A percentile compares a stretch with the other conserved stretches of the same genome.
Evolutionary conservation across 805 yeast genomes (phyloP).

Genomic region (Sugiyamaella valdiviana): DNA sequence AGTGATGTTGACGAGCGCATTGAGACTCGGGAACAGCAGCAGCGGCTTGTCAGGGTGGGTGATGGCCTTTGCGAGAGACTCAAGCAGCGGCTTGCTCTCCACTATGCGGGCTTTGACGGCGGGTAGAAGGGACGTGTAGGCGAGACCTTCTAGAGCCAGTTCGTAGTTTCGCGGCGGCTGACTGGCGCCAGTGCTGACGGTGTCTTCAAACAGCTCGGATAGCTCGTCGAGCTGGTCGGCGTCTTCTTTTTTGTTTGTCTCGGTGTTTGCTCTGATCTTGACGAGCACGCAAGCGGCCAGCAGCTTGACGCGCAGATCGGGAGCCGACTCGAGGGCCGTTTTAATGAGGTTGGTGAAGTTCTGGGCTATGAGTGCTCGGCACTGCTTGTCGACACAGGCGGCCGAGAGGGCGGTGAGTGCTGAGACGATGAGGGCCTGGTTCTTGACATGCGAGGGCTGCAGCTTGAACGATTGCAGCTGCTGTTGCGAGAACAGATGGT

Average conservation of each 20-base stretch:
- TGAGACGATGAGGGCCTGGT: slow-evolving; percentile 20
- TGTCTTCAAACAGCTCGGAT: slow-evolving; percentile 27
- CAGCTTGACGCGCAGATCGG: slow-evolving; percentile 20
- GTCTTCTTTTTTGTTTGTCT: slow-evolving; percentile 16
- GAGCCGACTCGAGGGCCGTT: slow-evolving; percentile 19
- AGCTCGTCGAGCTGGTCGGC: slow-evolving; percentile 23
- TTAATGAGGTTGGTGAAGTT: slow-evolving; percentile 22
- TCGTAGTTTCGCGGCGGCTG: slow-evolving; percentile 10
- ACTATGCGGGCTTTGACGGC: slow-evolving; percentile 27
- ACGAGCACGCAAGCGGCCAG: slow-evolving; percentile 32
- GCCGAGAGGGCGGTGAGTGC: slow-evolving; percentile 31
- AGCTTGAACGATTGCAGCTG: slow-evolving; percentile 17
- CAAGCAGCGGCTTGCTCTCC: slow-evolving; percentile 15
- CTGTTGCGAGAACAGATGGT: slow-evolving; percentile 21
- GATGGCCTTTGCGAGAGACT: slow-evolving; percentile 15
- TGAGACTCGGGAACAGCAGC: slow-evolving; percentile 29
- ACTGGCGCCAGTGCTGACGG: slow-evolving; percentile 13
- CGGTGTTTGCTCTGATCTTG: slow-evolving; percentile 28
- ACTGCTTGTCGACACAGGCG: slow-evolving; percentile 29
- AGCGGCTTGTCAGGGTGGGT: slow-evolving; percentile 21
- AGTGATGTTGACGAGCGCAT: slow-evolving; percentile 29
- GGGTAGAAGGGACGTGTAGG: slow-evolving; percentile 30
- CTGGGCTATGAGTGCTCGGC: slow-evolving; percentile 25
- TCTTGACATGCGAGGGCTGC: slow-evolving; percentile 11
- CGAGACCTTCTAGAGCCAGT: slow-evolving; percentile 34